Evolutionary conservation across 306 rosid genomes (phyloP), one percentile per base, ranked within the genome.

Genomic region (Abrus precatorius): DNA sequence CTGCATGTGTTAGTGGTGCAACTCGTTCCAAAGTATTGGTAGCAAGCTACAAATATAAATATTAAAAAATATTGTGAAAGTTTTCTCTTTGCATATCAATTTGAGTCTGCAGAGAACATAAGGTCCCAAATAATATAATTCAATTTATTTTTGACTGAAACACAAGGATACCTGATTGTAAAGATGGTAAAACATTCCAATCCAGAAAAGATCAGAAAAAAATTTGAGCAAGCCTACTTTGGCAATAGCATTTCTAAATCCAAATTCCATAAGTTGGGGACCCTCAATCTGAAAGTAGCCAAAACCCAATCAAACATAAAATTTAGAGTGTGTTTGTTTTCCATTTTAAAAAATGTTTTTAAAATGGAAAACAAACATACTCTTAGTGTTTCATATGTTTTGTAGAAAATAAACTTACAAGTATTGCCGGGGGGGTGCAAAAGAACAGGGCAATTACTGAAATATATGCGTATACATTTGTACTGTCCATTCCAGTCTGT

Each of bases 401-500:
- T 59, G 52, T 73, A 9, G 49, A 7, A 28, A 14, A 54, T 71
- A 59, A 36, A 83, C 92, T 85, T 67, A 92, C 94, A 43, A 92
- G 48, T 66, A 87, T 50, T 27, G 97, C 97, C 0, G 97, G 97
- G 20, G 97, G 97, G 28, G 90, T 74, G 86, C 97, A 92, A 68
- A 88, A 47, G 54, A 88, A 49, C 55, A 92, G 94, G 13, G 94
- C 97, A n/a, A 92, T 92, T 8, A 92, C 85, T n/a, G 97, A 90
- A 70, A 78, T 92, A 72, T 92, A 92, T 4, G 97, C 97, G 10
- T 92, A 92, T 62, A 90, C 85, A 20, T 92, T 92, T 3, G 97
- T 92, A 49, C 94, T 92, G 87, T 90, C 94, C 92, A 90, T 92
- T 77, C 91, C 94, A 2, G 91, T 92, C 97, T 92, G 90, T 72